phyloP scores from a whole-genome alignment of 75 land plant genomes.

The Cryptomeria japonica region DNA sequence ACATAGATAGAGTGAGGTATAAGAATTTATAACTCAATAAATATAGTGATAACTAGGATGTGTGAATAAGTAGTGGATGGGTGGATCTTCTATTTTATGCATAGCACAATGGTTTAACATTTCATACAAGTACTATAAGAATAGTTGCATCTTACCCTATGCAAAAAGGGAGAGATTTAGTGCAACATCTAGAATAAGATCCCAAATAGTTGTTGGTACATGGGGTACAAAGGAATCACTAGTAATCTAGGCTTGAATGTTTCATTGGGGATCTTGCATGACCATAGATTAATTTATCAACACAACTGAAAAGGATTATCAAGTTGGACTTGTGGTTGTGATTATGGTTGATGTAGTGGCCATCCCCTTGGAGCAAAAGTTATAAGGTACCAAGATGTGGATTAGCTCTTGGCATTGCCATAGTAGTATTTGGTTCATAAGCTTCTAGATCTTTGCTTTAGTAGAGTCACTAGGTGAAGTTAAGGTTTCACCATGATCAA shows the following conservation, averaged over 20 bases:
- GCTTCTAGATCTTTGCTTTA: neutral
- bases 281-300: too few species aligned
- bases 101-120: neutral
- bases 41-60: too few species aligned
- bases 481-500: neutral
- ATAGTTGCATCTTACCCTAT: neutral
- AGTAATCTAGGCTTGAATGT: neutral
- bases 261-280: neutral
- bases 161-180: too few species aligned
- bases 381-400: neutral
- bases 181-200: neutral
- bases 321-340: too few species aligned
- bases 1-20: too few species aligned
- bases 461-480: neutral
- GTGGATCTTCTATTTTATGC: neutral
- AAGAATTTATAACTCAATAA: neutral
- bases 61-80: too few species aligned
- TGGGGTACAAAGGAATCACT: neutral
- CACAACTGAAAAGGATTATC: too few species aligned
- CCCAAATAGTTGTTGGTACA: neutral
- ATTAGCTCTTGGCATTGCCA: neutral
- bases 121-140: neutral
- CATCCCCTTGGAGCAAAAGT: neutral
- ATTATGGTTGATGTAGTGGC: neutral
- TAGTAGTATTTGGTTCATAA: neutral